phyloP scores from a whole-genome alignment of 305 asterid genomes.

The Vinca major region DNA sequence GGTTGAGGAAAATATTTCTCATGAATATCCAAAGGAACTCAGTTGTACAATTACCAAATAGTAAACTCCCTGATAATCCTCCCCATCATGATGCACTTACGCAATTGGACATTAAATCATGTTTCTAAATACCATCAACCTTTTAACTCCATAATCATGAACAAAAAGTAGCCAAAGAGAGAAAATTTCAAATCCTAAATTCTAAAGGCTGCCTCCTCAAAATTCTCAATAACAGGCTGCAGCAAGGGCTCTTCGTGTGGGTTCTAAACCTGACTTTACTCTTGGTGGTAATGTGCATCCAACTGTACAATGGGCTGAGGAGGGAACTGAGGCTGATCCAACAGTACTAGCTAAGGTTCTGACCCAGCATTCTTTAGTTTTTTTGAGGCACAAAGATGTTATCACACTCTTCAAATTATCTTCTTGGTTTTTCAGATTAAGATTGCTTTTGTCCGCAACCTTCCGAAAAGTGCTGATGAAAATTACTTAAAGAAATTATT shows the following conservation, averaged over 20 bases:
- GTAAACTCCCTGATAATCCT: background rate
- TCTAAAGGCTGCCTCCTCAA: constrained; percentile 35
- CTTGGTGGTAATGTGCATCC: constrained; percentile 81
- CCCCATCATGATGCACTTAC: background rate
- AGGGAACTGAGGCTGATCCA: constrained; percentile 45
- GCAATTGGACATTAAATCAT: constrained; percentile 5
- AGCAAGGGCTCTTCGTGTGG: constrained; percentile 69
- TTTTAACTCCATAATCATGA: background rate
- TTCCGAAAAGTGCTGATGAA: constrained; percentile 72
- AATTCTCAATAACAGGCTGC: constrained; percentile 97
- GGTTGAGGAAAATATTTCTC: background rate
- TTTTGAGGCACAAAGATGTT: constrained; percentile 6
- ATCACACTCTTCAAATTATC: constrained; percentile 9
- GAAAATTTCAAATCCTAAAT: constrained; percentile 7
- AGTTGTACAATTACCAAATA: background rate
- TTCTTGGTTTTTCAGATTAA: constrained; percentile 51
- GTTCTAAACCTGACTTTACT: constrained; percentile 66
- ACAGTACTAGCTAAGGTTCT: constrained; percentile 67
- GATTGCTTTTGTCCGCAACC: constrained; percentile 67
- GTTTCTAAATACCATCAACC: constrained; percentile 11
- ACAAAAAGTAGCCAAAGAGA: background rate
- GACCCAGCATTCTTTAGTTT: constrained; percentile 11
- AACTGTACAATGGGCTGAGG: constrained; percentile 87
- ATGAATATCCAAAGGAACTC: background rate
- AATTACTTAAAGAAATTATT: constrained; percentile 58